phyloP scores from a whole-genome alignment of 2,329 filamentous ascomycete genomes.

The Aureobasidium sp. region DNA sequence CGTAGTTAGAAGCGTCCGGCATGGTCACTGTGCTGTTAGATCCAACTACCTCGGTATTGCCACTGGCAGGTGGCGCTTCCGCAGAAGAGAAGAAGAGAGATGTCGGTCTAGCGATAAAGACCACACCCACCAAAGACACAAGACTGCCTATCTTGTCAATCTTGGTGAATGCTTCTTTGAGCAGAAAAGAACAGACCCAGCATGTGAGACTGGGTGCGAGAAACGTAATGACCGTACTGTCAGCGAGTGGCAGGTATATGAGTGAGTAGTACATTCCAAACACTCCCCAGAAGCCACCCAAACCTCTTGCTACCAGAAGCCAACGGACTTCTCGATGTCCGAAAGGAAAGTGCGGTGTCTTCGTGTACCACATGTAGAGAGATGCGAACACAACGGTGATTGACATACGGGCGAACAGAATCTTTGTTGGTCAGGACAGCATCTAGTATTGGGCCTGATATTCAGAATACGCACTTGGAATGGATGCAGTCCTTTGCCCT shows the following conservation, averaged over 20 bases:
- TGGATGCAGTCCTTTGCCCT: slow-evolving; percentile 68
- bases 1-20: slow-evolving; percentile 31
- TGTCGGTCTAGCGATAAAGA: slow-evolving; percentile 71
- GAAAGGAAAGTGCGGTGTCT: slow-evolving; percentile 62
- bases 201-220: slow-evolving; percentile 71
- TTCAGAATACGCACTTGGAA: slow-evolving; percentile 51
- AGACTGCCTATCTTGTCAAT: slow-evolving; percentile 70
- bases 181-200: slow-evolving; percentile 69
- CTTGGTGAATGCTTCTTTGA: slow-evolving; percentile 70
- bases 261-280: slow-evolving; percentile 70
- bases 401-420: slow-evolving; percentile 72
- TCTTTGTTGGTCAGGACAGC: slow-evolving; percentile 31
- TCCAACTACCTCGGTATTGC: slow-evolving; percentile 24
- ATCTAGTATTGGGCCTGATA: background rate
- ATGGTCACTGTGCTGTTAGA: slow-evolving; percentile 26
- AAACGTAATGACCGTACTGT: slow-evolving; percentile 87
- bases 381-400: slow-evolving; percentile 63
- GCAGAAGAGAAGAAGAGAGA: slow-evolving; percentile 43
- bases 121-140: slow-evolving; percentile 69
- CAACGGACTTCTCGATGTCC: slow-evolving; percentile 60
- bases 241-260: slow-evolving; percentile 74
- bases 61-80: slow-evolving; percentile 28
- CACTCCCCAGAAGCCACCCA: slow-evolving; percentile 68
- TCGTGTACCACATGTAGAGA: slow-evolving; percentile 65
- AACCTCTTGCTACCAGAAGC: slow-evolving; percentile 61